Evolutionary conservation across 2,329 filamentous ascomycete species (phyloP), one percentile per base, ranked within the genome.

Genomic region (Clonostachys chloroleuca): DNA sequence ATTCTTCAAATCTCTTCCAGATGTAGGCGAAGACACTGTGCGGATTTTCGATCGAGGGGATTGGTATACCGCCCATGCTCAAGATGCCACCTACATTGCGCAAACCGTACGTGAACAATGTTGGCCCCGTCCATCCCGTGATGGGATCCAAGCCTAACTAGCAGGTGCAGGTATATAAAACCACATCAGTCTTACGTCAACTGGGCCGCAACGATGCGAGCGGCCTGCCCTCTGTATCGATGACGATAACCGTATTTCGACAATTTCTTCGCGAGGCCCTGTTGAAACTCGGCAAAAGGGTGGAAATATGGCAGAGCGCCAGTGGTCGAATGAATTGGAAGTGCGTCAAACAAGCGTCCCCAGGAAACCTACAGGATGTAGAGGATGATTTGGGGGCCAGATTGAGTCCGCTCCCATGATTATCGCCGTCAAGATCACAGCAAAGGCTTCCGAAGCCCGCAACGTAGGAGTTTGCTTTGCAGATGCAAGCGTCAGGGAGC

Each of bases 391-490:
- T 99, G 0, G 92, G 12, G 78, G 87, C 36, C 84, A 92, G 56
- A 82, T 95, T 47, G 92, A 96, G 56, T 84, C 88, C 3, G 89
- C 94, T 0, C 95, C 94, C 14, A 95, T 97, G 65, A 96, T 99
- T 42, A 77, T 99, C 37, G 89, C 94, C 0, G 90, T 99, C 61
- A 97, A 96, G 66, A 85, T 97, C 20, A 87, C 88, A 1, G 83
- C 90, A n/a, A 95, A 88, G 62, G 89, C 90, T 2, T 81, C 80
- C 0, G 92, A 97, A 64, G 89, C 87, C 6, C 80, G 94, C 42
- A 89, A 81, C 54, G 87, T 99, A 1, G 94, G 94, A 9, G 92
- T 99, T 6, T 97, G 94, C 68, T 99, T 99, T 62, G 95, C 94
- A 8, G 94, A 99, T 73, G 94, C 95, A 1, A 96, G 90, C 55